These are phyloP conservation scores for Ophiostoma novo-ulmi DNA, from an alignment of 2,329 filamentous ascomycete species.

Conservation along the genomic window DNA sequence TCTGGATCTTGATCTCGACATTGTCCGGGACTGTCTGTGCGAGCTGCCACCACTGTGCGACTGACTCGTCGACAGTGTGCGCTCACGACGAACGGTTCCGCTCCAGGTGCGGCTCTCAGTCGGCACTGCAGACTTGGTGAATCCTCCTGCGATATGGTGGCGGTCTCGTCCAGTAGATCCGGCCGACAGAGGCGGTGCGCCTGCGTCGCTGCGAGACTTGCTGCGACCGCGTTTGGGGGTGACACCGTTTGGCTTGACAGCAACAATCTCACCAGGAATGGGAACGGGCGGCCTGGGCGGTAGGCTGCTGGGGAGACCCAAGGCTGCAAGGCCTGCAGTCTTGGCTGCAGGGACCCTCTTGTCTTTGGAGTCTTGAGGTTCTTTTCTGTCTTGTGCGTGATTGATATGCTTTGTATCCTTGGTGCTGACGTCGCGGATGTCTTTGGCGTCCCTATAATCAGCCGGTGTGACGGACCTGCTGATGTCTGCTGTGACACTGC, in stretches of 20 bases:
- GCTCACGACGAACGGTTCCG: background rate
- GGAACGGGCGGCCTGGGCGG: constrained; percentile 18
- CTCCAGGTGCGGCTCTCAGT: background rate
- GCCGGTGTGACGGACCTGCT: background rate
- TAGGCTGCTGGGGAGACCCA: constrained; percentile 16
- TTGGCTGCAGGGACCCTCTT: background rate
- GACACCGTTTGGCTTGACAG: background rate
- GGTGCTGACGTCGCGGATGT: background rate
- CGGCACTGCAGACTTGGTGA: background rate
- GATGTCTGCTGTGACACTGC: background rate
- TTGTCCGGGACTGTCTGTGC: background rate
- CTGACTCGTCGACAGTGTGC: background rate
- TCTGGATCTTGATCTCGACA: background rate
- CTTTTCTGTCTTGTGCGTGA: background rate
- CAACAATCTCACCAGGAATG: constrained; percentile 16
- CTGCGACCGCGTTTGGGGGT: background rate
- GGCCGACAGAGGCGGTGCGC: background rate
- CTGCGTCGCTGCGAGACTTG: background rate
- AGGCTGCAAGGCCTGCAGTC: background rate
- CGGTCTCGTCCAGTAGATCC: background rate
- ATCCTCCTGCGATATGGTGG: background rate
- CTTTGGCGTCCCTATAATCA: background rate
- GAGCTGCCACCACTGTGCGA: background rate
- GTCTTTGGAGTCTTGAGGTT: background rate
- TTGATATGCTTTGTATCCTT: background rate